Percentiles rank a stretch among this genome's conserved stretches.
These are phyloP conservation scores for Blastocystis sp. DNA, from an alignment of 352 stramenopile genomes.

Conservation along the genomic window DNA sequence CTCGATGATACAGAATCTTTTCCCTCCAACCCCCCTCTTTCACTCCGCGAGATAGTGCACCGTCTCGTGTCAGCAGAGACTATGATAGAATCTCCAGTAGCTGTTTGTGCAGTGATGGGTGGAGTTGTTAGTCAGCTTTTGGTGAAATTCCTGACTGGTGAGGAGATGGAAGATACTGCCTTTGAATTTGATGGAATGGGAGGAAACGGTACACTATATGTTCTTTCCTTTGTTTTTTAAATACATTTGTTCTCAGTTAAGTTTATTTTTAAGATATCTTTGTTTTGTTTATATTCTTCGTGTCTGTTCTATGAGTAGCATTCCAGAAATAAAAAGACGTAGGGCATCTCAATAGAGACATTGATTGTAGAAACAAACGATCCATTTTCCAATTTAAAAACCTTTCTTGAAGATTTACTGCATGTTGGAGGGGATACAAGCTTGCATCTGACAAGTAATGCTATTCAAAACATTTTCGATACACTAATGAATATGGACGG, in stretches of 20 bases:
- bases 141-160: not conserved
- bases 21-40: not conserved
- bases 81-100: not conserved
- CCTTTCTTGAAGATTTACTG: not conserved
- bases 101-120: not conserved
- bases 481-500: not conserved
- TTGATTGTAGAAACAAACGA: not conserved
- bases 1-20: too few species aligned
- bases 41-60: not conserved
- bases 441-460: not conserved
- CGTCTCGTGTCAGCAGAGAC: not conserved
- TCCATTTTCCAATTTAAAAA: not conserved
- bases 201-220: not conserved
- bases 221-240: conserved; percentile 16
- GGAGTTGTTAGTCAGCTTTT: conserved; percentile 1
- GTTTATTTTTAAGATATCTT: not conserved
- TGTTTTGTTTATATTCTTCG: not conserved
- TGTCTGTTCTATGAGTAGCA: too few species aligned
- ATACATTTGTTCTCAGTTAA: not conserved
- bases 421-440: not conserved
- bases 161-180: not conserved
- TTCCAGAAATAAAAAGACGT: too few species aligned
- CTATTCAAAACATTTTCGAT: not conserved
- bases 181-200: conserved; percentile 22
- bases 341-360: not conserved